These are phyloP conservation scores for Debaryomyces sp. DNA, from an alignment of 1,139 yeast species.

Conservation along the genomic window DNA sequence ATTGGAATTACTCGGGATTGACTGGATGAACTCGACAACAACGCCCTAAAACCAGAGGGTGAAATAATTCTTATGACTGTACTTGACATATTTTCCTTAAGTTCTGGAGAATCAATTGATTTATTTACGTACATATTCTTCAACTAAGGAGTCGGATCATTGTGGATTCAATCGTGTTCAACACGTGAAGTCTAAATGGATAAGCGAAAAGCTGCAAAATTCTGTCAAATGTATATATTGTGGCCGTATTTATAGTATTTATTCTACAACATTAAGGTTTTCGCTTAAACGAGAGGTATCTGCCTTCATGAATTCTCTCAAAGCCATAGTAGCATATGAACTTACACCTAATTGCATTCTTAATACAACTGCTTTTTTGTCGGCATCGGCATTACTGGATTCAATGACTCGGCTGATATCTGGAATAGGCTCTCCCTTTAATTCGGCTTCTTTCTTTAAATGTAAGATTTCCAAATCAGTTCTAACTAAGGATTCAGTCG, in stretches of 20 bases:
- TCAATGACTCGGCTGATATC: constrained; percentile 37
- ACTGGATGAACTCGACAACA: constrained; percentile 18
- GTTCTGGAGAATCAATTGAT: neutral
- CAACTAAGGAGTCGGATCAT: neutral
- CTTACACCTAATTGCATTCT: constrained; percentile 82
- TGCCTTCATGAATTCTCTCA: constrained; percentile 85
- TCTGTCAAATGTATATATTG: neutral
- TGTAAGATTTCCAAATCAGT: constrained; percentile 78
- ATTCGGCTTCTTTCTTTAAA: constrained; percentile 37
- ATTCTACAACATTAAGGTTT: constrained; percentile 16
- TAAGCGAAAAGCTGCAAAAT: constrained; percentile 1
- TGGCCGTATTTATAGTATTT: neutral
- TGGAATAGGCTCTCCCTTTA: constrained; percentile 20
- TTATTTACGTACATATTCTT: neutral
- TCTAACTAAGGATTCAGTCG: constrained; percentile 69
- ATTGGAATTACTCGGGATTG: constrained; percentile 58
- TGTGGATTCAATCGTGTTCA: neutral
- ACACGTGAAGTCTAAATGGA: neutral
- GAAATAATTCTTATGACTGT: constrained; percentile 17
- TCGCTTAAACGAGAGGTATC: constrained; percentile 65
- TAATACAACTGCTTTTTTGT: constrained; percentile 70
- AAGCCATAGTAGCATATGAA: constrained; percentile 97
- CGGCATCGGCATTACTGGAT: constrained; percentile 41
- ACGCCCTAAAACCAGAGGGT: constrained; percentile 24
- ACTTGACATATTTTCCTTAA: constrained; percentile 8